Evolutionary conservation across 139 green algal species (phyloP).

Genomic region (Spirogloea muscicola): DNA sequence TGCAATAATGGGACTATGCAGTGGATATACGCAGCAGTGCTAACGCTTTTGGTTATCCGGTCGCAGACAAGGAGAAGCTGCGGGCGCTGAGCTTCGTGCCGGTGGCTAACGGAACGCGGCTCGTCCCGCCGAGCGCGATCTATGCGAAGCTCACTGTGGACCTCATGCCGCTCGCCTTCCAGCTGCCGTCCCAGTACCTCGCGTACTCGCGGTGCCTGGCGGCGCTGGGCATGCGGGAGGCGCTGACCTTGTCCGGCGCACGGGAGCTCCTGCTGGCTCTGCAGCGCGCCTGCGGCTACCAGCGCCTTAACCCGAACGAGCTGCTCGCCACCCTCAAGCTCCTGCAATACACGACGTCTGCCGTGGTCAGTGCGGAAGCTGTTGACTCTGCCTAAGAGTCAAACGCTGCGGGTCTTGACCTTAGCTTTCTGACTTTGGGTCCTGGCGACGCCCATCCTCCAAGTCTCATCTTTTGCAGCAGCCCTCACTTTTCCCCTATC

Average conservation of each 20-base stretch:
- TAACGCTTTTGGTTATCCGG: too few relatives aligned
- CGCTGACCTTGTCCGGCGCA: conserved; percentile 37
- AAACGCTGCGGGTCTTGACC: too few relatives aligned
- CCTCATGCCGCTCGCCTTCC: conserved; percentile 66
- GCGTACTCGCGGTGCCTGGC: conserved; percentile 51
- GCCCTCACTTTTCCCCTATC: too few relatives aligned
- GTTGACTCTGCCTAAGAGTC: too few relatives aligned
- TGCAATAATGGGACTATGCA: too few relatives aligned
- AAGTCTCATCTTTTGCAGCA: too few relatives aligned
- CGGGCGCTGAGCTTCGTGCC: conserved; percentile 56
- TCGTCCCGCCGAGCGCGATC: conserved; percentile 54
- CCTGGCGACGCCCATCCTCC: too few relatives aligned
- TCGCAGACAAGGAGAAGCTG: too few relatives aligned
- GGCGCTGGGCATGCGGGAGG: conserved; percentile 54
- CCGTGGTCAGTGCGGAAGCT: too few relatives aligned
- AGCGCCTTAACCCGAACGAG: conserved; percentile 61
- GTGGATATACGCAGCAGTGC: too few relatives aligned
- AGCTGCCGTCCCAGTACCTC: conserved; percentile 53
- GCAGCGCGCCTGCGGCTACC: not conserved
- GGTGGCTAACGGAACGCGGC: conserved; percentile 56
- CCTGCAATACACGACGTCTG: too few relatives aligned
- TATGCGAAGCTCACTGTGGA: conserved; percentile 50
- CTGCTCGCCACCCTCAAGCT: conserved; percentile 50
- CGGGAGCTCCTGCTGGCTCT: conserved; percentile 33
- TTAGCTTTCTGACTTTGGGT: too few relatives aligned